Evolutionary conservation across 495 filamentous ascomycete species (phyloP).

Genomic region (Annulohypoxylon stygium): DNA sequence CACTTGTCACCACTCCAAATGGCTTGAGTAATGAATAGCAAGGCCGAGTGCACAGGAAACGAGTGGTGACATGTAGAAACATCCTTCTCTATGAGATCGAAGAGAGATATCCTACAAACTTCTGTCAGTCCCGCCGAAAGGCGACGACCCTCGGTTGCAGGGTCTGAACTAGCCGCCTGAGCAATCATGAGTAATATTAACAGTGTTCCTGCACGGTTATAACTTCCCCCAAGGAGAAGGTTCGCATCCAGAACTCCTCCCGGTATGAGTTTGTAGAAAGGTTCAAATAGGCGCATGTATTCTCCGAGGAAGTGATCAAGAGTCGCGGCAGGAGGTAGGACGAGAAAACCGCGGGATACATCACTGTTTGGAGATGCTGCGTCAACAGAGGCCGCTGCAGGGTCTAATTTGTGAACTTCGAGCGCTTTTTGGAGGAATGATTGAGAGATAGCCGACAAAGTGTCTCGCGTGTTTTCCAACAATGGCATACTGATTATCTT

Average conservation of each 20-base stretch:
- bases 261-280: constrained; percentile 22
- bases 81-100: constrained; percentile 24
- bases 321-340: constrained; percentile 25
- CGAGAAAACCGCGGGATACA: constrained; percentile 23
- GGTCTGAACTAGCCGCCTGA: constrained; percentile 26
- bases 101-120: constrained; percentile 28
- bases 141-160: constrained; percentile 23
- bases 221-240: constrained; percentile 5
- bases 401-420: constrained; percentile 25
- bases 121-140: constrained; percentile 27
- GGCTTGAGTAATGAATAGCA: constrained; percentile 26
- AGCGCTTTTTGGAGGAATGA: constrained; percentile 30
- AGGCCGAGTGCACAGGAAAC: constrained; percentile 10
- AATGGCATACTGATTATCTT: constrained; percentile 20
- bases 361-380: constrained; percentile 16
- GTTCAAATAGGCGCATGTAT: constrained; percentile 32
- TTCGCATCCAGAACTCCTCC: constrained; percentile 27
- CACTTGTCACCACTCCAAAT: constrained; percentile 30
- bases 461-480: constrained; percentile 20
- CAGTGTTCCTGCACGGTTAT: constrained; percentile 14
- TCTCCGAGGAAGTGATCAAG: constrained; percentile 29
- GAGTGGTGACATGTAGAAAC: constrained; percentile 26
- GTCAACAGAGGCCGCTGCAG: constrained; percentile 17
- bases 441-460: constrained; percentile 27
- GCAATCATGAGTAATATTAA: constrained; percentile 28